phyloP scores from a whole-genome alignment of 2,329 filamentous ascomycete species.

The Trichoderma asperellum region DNA sequence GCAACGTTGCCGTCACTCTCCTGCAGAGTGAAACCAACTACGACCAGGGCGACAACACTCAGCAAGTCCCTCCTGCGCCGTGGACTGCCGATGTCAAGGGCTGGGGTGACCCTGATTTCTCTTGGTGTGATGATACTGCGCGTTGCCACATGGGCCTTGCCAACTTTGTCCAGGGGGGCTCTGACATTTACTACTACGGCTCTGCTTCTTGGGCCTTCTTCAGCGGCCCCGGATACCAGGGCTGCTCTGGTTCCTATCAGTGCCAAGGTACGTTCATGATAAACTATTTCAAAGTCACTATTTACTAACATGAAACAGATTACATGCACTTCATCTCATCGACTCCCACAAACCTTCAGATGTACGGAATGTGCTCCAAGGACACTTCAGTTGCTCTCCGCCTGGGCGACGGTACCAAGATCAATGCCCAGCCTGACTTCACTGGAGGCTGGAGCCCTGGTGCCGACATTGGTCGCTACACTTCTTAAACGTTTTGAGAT shows the following conservation, averaged over 20 bases:
- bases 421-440: slow-evolving; percentile 40
- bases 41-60: slow-evolving; percentile 42
- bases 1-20: slow-evolving; percentile 55
- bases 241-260: slow-evolving; percentile 38
- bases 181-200: slow-evolving; percentile 47
- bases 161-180: slow-evolving; percentile 48
- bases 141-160: slow-evolving; percentile 49
- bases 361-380: slow-evolving; percentile 49
- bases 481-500: slow-evolving; percentile 28
- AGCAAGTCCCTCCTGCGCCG: slow-evolving; percentile 43
- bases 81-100: slow-evolving; percentile 43
- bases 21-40: slow-evolving; percentile 59
- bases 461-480: slow-evolving; percentile 45
- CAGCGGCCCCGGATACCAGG: slow-evolving; percentile 45
- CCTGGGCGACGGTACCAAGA: slow-evolving; percentile 43
- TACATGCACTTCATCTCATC: slow-evolving; percentile 46
- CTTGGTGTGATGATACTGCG: slow-evolving; percentile 42
- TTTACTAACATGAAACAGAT: slow-evolving; percentile 26
- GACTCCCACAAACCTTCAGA: slow-evolving; percentile 46
- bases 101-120: slow-evolving; percentile 51
- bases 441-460: slow-evolving; percentile 43
- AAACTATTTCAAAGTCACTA: neutral
- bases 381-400: slow-evolving; percentile 43
- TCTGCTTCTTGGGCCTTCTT: slow-evolving; percentile 52
- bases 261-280: slow-evolving; percentile 40